A percentile compares a stretch with the other conserved stretches of the same genome.
Evolutionary conservation across 1,139 yeast species (phyloP).

Genomic region (Taphrina flavorubra): DNA sequence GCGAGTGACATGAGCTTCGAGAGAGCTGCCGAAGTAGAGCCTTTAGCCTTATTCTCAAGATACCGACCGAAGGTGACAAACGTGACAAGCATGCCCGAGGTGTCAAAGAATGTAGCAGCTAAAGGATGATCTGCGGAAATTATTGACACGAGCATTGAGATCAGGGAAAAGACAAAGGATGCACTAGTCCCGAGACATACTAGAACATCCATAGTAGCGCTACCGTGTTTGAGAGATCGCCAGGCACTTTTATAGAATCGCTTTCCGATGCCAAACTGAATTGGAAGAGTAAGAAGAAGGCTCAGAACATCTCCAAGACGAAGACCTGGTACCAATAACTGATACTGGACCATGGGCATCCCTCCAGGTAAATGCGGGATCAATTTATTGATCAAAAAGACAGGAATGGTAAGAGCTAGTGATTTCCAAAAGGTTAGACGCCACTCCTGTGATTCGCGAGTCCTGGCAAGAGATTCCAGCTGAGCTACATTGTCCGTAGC

Average conservation of each 20-base stretch:
- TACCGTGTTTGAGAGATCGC: constrained; percentile 68
- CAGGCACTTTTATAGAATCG: constrained; percentile 69
- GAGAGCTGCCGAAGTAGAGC: constrained; percentile 88
- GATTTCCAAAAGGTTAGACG: constrained; percentile 61
- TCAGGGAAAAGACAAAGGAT: constrained; percentile 74
- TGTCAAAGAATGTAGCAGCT: constrained; percentile 83
- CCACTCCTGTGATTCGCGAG: constrained; percentile 78
- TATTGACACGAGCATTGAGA: constrained; percentile 60
- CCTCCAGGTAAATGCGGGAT: constrained; percentile 49
- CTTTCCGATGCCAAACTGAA: constrained; percentile 71
- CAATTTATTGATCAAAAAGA: constrained; percentile 62
- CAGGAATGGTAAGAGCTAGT: constrained; percentile 66
- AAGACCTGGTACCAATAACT: constrained; percentile 51
- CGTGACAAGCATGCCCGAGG: constrained; percentile 79
- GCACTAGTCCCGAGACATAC: constrained; percentile 82
- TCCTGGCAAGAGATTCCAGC: constrained; percentile 68
- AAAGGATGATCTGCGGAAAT: constrained; percentile 54
- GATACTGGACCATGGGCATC: constrained; percentile 46
- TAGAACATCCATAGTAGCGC: constrained; percentile 96
- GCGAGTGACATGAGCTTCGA: constrained; percentile 78
- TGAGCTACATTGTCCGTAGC: constrained; percentile 65
- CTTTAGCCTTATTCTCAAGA: constrained; percentile 89
- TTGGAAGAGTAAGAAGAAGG: constrained; percentile 64
- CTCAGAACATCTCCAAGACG: constrained; percentile 63
- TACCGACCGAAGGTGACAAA: constrained; percentile 89